Percentiles rank a stretch among this genome's conserved stretches.
Conservation (phyloP, 202 grass and related monocot species). For the Schoenoplectus tabernaemontani region DNA sequence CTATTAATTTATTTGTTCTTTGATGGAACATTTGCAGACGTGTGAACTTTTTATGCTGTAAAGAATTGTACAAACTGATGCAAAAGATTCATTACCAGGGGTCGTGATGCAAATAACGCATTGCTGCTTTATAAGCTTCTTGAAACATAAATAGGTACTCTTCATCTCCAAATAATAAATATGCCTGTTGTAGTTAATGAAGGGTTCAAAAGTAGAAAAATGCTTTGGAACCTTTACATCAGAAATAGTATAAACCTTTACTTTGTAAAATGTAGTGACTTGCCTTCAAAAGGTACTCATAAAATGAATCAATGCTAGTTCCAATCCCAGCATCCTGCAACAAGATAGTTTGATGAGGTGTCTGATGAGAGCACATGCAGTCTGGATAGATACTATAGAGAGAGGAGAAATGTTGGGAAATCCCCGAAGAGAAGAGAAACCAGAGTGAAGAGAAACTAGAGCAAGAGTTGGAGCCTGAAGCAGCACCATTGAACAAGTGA, state of each 20-base stretch:
- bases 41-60: background rate
- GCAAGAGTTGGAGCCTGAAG: background rate
- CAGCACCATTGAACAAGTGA: background rate
- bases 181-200: constrained; percentile 51
- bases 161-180: constrained; percentile 97
- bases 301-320: constrained; percentile 97
- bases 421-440: background rate
- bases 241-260: constrained; percentile 20
- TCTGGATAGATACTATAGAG: background rate
- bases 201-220: constrained; percentile 25
- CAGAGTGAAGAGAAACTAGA: background rate
- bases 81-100: constrained; percentile 55
- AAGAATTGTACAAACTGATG: constrained; percentile 3
- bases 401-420: background rate
- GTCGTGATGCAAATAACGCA: constrained; percentile 85
- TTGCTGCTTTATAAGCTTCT: constrained; percentile 91
- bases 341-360: background rate
- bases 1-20: background rate
- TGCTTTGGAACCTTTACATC: background rate
- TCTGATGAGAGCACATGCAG: background rate
- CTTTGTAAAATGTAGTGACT: constrained; percentile 4
- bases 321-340: constrained; percentile 94
- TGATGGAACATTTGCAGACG: background rate
- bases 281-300: constrained; percentile 97
- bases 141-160: constrained; percentile 90